Evolutionary conservation across 2,329 filamentous ascomycete genomes (phyloP).

Genomic region (Cercospora sp.): DNA sequence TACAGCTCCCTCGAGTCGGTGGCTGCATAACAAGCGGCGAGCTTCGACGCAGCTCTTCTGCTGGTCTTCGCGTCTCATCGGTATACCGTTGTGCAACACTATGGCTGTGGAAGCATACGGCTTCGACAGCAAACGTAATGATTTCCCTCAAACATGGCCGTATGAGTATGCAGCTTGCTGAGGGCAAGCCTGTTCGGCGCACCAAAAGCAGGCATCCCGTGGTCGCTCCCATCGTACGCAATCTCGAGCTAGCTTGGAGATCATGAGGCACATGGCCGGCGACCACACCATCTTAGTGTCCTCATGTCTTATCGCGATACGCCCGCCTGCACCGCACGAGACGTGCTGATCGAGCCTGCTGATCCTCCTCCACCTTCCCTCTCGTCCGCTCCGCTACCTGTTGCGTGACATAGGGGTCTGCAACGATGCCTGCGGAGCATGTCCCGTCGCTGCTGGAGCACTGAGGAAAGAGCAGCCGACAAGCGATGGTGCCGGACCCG

Average conservation of each 20-base stretch:
- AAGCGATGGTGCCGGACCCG: slow-evolving; percentile 8
- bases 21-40: not conserved
- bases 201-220: slow-evolving; percentile 12
- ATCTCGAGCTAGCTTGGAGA: slow-evolving; percentile 15
- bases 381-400: not conserved
- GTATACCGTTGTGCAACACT: not conserved
- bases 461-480: slow-evolving; percentile 2
- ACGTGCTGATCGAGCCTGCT: not conserved
- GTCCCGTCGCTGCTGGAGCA: not conserved
- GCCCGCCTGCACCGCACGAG: slow-evolving; percentile 1
- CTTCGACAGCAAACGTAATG: not conserved
- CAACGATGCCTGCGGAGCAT: not conserved
- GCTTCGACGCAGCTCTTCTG: not conserved
- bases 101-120: not conserved
- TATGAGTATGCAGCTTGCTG: not conserved
- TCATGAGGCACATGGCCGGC: slow-evolving; percentile 16
- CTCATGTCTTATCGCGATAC: slow-evolving; percentile 20
- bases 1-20: not conserved
- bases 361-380: not conserved
- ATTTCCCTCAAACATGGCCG: not conserved
- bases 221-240: slow-evolving; percentile 6
- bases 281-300: not conserved
- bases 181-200: not conserved
- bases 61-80: not conserved
- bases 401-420: not conserved